Conservation (phyloP, 2,329 filamentous ascomycete species). For the Thelonectria rubi region DNA sequence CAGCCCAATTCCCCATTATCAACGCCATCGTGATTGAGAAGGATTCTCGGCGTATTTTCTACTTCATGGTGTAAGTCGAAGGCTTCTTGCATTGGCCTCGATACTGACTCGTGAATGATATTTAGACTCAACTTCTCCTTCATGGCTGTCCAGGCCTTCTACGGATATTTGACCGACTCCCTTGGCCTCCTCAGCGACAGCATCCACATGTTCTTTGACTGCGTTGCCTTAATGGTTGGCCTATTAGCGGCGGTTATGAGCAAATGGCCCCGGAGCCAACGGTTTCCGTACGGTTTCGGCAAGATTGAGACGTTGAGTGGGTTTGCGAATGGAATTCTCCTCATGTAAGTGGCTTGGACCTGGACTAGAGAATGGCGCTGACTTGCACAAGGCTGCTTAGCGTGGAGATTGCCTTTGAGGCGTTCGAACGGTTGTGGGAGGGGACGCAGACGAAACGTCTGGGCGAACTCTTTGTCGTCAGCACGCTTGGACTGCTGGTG, state of each 20-base stretch:
- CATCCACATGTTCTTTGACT: slow-evolving; percentile 99
- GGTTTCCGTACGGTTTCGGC: slow-evolving; percentile 94
- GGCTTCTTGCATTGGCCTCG: slow-evolving; percentile 16
- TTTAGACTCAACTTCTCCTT: slow-evolving; percentile 88
- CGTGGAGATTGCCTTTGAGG: slow-evolving; percentile 95
- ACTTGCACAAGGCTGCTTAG: slow-evolving; percentile 76
- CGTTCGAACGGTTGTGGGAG: slow-evolving; percentile 85
- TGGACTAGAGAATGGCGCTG: slow-evolving; percentile 12
- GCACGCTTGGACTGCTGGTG: slow-evolving; percentile 83
- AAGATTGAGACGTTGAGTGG: slow-evolving; percentile 97
- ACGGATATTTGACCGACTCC: slow-evolving; percentile 92
- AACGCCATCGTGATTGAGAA: slow-evolving; percentile 89
- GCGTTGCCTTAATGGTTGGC: slow-evolving; percentile 88
- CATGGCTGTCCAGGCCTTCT: slow-evolving; percentile 94
- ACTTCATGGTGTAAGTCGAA: slow-evolving; percentile 84
- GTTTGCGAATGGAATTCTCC: slow-evolving; percentile 94
- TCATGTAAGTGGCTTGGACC: slow-evolving; percentile 70
- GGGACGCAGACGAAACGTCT: slow-evolving; percentile 86
- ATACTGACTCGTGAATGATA: slow-evolving; percentile 19
- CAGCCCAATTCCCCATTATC: slow-evolving; percentile 77
- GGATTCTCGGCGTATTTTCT: slow-evolving; percentile 94
- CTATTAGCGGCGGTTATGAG: slow-evolving; percentile 92
- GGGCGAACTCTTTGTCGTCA: slow-evolving; percentile 88
- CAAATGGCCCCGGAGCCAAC: slow-evolving; percentile 91
- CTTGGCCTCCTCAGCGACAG: slow-evolving; percentile 95